Percentiles rank a stretch among this genome's conserved stretches.
phyloP scores from a whole-genome alignment of 768 basidiomycete genomes.

The Rhizopogon roseolus region DNA sequence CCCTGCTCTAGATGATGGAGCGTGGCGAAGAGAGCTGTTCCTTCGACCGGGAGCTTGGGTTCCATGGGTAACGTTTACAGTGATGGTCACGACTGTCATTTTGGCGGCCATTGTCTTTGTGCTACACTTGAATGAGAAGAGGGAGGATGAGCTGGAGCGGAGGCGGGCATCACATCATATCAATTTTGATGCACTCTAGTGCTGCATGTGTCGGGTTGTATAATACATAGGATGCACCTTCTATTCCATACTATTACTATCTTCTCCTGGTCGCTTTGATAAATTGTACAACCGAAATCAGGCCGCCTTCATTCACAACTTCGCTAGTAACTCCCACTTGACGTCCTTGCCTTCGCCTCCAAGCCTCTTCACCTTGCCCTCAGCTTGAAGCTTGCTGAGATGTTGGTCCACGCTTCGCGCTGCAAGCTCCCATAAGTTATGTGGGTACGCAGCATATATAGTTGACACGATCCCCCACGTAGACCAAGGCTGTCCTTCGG shows the following conservation, averaged over 20 bases:
- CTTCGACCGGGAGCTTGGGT: conserved; percentile 96
- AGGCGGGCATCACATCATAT: conserved; percentile 89
- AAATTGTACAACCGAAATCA: not conserved
- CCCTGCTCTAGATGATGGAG: conserved; percentile 51
- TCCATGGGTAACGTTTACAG: conserved; percentile 91
- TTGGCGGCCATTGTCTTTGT: conserved; percentile 82
- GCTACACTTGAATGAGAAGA: conserved; percentile 90
- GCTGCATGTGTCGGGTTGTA: conserved; percentile 6
- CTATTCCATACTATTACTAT: not conserved
- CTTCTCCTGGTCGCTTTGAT: not conserved
- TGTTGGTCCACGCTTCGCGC: conserved; percentile 67
- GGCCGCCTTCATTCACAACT: conserved; percentile 2
- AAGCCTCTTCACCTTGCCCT: conserved; percentile 48
- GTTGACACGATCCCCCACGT: conserved; percentile 60
- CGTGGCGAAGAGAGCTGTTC: conserved; percentile 88
- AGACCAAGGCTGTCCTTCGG: conserved; percentile 39
- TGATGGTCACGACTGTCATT: conserved; percentile 66
- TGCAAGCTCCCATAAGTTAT: conserved; percentile 67
- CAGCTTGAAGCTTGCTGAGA: conserved; percentile 64
- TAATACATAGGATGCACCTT: not conserved
- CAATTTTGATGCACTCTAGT: conserved; percentile 90
- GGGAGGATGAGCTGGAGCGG: conserved; percentile 91
- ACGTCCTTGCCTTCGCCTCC: conserved; percentile 49
- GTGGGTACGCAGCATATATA: conserved; percentile 72
- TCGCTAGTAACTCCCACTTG: conserved; percentile 37